phyloP scores from a whole-genome alignment of 2,329 filamentous ascomycete genomes.

The Aspergillus tubingensis region DNA sequence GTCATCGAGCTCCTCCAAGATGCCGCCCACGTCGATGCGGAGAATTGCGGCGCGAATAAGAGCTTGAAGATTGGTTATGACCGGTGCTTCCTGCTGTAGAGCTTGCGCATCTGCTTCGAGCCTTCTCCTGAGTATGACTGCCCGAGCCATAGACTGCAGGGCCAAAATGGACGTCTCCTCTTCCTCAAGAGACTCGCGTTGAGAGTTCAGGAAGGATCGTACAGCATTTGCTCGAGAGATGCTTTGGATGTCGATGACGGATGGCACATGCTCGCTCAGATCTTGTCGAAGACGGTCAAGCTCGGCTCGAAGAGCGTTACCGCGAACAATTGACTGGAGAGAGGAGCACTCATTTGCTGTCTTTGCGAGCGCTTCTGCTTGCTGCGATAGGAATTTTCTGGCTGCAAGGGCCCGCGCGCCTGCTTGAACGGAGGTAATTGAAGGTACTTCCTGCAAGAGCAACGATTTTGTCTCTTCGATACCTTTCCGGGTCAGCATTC shows the following conservation, averaged over 20 bases:
- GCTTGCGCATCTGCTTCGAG: slow-evolving; percentile 32
- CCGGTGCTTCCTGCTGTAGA: slow-evolving; percentile 33
- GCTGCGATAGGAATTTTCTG: slow-evolving; percentile 42
- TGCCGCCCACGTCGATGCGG: slow-evolving; percentile 44
- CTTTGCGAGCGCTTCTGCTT: slow-evolving; percentile 45
- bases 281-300: slow-evolving; percentile 31
- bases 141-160: slow-evolving; percentile 56
- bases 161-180: slow-evolving; percentile 48
- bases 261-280: slow-evolving; percentile 31
- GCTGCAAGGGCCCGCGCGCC: slow-evolving; percentile 36
- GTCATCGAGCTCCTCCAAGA: slow-evolving; percentile 70
- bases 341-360: slow-evolving; percentile 43
- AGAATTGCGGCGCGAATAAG: slow-evolving; percentile 44
- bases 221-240: slow-evolving; percentile 33
- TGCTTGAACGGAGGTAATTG: slow-evolving; percentile 41
- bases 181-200: slow-evolving; percentile 44
- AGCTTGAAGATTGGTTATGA: slow-evolving; percentile 42
- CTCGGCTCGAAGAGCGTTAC: slow-evolving; percentile 31
- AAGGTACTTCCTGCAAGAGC: slow-evolving; percentile 29
- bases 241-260: slow-evolving; percentile 37
- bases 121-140: slow-evolving; percentile 37
- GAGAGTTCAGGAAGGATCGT: slow-evolving; percentile 33
- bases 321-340: slow-evolving; percentile 52
- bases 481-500: slow-evolving; percentile 50
- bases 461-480: slow-evolving; percentile 27